Percentiles rank a stretch among this genome's conserved stretches.
Conservation (phyloP, 2,329 filamentous ascomycete genomes). For the Cladophialophora psammophila region DNA sequence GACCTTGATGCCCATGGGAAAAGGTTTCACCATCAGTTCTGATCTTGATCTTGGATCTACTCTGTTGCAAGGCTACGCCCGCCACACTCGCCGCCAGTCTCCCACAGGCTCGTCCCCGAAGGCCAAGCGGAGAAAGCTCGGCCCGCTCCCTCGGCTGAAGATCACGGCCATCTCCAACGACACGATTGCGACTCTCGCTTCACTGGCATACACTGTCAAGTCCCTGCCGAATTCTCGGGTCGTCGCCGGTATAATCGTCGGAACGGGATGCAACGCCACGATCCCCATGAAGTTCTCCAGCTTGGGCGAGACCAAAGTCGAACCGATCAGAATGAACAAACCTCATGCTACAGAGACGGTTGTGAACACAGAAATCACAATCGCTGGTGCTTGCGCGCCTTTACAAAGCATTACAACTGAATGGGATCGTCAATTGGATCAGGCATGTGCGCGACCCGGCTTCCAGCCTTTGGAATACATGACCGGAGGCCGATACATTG, state of each 20-base stretch:
- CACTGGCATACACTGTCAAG: slow-evolving; percentile 75
- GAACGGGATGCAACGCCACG: slow-evolving; percentile 82
- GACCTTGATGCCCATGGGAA: slow-evolving; percentile 65
- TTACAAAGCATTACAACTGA: slow-evolving; percentile 70
- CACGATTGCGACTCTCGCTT: slow-evolving; percentile 78
- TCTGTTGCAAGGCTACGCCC: slow-evolving; percentile 61
- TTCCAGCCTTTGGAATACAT: slow-evolving; percentile 87
- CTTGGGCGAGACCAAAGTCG: slow-evolving; percentile 69
- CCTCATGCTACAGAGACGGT: slow-evolving; percentile 69
- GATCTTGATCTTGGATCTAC: slow-evolving; percentile 63
- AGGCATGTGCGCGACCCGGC: slow-evolving; percentile 71
- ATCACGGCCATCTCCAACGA: slow-evolving; percentile 83
- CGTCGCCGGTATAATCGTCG: slow-evolving; percentile 80
- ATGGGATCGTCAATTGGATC: slow-evolving; percentile 75
- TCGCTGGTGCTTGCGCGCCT: slow-evolving; percentile 75
- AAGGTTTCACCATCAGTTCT: slow-evolving; percentile 64
- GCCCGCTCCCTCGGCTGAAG: slow-evolving; percentile 67
- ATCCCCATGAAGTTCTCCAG: slow-evolving; percentile 71
- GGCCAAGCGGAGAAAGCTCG: slow-evolving; percentile 53
- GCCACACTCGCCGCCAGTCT: slow-evolving; percentile 53
- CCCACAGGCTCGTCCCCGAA: slow-evolving; percentile 49
- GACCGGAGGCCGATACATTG: slow-evolving; percentile 79
- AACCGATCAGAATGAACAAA: slow-evolving; percentile 56
- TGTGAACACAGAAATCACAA: slow-evolving; percentile 86
- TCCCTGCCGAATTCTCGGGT: slow-evolving; percentile 68